These are phyloP conservation scores for Azolla pinnata DNA, from an alignment of 75 land plant genomes.

Conservation along the genomic window DNA sequence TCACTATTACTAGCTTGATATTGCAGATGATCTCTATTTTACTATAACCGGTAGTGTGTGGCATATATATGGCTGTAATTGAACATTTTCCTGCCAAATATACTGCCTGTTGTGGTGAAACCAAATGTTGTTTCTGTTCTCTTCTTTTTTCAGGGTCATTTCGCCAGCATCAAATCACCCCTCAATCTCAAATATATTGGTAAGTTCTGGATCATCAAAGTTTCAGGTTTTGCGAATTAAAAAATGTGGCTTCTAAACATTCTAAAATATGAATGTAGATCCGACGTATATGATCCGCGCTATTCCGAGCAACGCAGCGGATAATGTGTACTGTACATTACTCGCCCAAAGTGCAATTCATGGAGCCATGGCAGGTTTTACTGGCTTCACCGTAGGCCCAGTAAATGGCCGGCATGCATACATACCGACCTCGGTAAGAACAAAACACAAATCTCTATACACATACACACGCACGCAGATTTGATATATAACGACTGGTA, in stretches of 20 bases:
- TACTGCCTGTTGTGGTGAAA: background rate
- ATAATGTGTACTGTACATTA: conserved; percentile 87
- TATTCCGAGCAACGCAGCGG: conserved; percentile 87
- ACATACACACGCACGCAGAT: too few species aligned
- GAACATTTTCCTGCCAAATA: background rate
- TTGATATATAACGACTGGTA: too few species aligned
- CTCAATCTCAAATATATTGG: conserved; percentile 68
- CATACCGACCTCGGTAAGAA: conserved; percentile 71
- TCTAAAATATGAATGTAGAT: conserved; percentile 36
- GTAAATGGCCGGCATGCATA: conserved; percentile 80
- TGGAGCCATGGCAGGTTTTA: conserved; percentile 93
- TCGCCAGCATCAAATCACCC: conserved; percentile 25
- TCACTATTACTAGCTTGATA: too few species aligned
- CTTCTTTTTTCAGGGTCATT: conserved; percentile 41
- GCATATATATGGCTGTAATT: background rate
- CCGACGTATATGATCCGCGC: conserved; percentile 97
- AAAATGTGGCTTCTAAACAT: background rate
- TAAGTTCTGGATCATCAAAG: conserved; percentile 5
- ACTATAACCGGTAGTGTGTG: too few species aligned
- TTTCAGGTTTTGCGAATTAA: background rate
- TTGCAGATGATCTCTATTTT: too few species aligned
- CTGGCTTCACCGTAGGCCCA: conserved; percentile 81
- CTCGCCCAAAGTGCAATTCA: conserved; percentile 89
- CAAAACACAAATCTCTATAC: too few species aligned
- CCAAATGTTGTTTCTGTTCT: background rate